Evolutionary conservation across 352 stramenopile species (phyloP), one percentile per base, ranked within the genome.

Genomic region (Globisporangium spiculum): DNA sequence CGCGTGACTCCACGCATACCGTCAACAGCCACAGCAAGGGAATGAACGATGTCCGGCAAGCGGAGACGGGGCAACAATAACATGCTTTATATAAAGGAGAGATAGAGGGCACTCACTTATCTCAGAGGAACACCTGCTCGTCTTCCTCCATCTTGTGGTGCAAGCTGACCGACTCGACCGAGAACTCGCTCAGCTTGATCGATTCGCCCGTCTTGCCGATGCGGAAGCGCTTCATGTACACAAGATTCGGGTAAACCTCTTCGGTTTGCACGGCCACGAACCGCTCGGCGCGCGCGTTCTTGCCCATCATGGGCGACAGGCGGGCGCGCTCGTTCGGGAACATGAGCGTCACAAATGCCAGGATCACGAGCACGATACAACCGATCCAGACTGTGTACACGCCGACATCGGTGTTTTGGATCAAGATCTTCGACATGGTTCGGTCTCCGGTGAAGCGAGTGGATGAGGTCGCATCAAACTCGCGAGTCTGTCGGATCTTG

Each of bases 221-320:
- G 27, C 83, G 65, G 52, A 91, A 88, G 61, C 83, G 83, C 69
- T 91, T 91, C 75, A 90, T 91, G 75, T 91, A 89, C 58, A 91
- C 82, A 24, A 91, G 65, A 61, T 91, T 91, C 36, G 83, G 83
- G 55, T 91, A 91, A 62, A 90, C 55, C 53, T 91, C 79, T 63
- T 91, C 83, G 1, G 83, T 91, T 36, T 90, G 83, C 26, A 91
- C 81, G 58, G 77, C 75, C 44, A 91, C 72, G 60, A 90, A 91
- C 27, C 81, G 82, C 61, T 90, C 83, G 8, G 81, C 83, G 24
- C 80, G 81, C 59, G 76, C 76, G 38, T 86, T 88, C 67, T 75
- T 77, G 34, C 80, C 80, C 68, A 75, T 77, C 63, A 75, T 78
- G 9, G 78, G 80, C 53, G 70, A 67, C 27, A 88, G 67, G 0